Evolutionary conservation across 257 asterid genomes (phyloP).

Genomic region (Nicotiana undulata): DNA sequence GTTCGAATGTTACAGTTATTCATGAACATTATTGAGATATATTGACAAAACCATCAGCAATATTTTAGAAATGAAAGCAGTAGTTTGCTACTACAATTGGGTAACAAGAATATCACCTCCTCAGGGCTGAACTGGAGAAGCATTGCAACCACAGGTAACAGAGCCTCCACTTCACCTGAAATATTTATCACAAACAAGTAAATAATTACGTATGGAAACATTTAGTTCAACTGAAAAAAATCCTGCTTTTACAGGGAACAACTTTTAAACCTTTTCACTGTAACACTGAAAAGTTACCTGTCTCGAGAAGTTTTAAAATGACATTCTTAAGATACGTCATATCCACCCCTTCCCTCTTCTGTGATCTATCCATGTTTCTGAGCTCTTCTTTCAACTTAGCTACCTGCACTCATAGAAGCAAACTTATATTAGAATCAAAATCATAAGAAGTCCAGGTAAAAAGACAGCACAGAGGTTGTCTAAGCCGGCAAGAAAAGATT

Average conservation of each 20-base stretch:
- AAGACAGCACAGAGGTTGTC: neutral
- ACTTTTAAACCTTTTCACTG: neutral
- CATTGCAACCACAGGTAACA: conserved; percentile 93
- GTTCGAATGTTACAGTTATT: neutral
- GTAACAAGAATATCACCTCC: conserved; percentile 49
- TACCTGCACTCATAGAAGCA: conserved; percentile 49
- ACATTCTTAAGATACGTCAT: conserved; percentile 93
- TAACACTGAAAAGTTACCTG: conserved; percentile 46
- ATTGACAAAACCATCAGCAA: neutral
- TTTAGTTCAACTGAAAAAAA: neutral
- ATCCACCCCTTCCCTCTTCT: conserved; percentile 98
- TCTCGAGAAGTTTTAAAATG: conserved; percentile 82
- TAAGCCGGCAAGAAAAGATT: neutral
- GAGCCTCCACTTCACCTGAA: conserved; percentile 93
- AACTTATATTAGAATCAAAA: neutral
- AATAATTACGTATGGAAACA: neutral
- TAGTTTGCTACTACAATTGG: neutral
- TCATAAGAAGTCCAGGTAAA: neutral
- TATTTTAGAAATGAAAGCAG: neutral
- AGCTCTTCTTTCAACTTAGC: conserved; percentile 88
- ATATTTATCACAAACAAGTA: conserved; percentile 1
- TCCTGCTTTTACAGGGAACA: neutral
- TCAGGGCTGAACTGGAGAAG: conserved; percentile 99
- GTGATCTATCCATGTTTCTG: conserved; percentile 81
- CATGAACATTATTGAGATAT: neutral